Conservation (phyloP, 805 yeast species). For the Candida patagonica region DNA sequence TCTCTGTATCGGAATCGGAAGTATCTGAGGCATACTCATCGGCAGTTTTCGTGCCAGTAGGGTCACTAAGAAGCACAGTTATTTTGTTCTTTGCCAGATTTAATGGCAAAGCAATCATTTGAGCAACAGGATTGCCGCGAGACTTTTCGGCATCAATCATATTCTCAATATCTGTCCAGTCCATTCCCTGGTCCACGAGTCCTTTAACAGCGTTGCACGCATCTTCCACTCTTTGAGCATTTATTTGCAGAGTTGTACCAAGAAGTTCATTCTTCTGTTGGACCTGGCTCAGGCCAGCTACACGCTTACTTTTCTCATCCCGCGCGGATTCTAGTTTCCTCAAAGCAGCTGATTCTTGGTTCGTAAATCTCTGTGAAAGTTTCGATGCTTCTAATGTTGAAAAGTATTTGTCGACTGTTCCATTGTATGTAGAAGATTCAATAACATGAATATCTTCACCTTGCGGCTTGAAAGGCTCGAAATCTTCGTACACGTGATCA, state of each 20-base stretch:
- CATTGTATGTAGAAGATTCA: conserved; percentile 58
- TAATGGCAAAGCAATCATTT: conserved; percentile 53
- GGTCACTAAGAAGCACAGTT: conserved; percentile 45
- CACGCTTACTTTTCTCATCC: conserved; percentile 59
- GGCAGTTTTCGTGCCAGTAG: conserved; percentile 27
- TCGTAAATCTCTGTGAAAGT: conserved; percentile 62
- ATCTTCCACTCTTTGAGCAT: conserved; percentile 62
- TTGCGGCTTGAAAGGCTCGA: conserved; percentile 59
- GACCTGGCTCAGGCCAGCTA: conserved; percentile 52
- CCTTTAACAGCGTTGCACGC: conserved; percentile 60
- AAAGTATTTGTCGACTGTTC: conserved; percentile 73
- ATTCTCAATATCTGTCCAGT: conserved; percentile 84
- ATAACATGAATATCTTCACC: conserved; percentile 30
- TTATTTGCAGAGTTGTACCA: conserved; percentile 63
- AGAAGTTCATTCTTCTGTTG: conserved; percentile 56
- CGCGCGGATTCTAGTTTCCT: conserved; percentile 68
- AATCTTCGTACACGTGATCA: conserved; percentile 50
- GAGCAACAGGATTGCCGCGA: conserved; percentile 57
- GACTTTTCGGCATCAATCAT: conserved; percentile 59
- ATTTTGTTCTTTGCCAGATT: conserved; percentile 62
- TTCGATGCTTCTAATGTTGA: conserved; percentile 80
- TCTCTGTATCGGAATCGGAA: conserved; percentile 25
- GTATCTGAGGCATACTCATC: conserved; percentile 25
- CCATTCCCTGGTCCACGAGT: conserved; percentile 75
- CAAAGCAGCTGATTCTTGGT: conserved; percentile 65